Percentiles rank a stretch among this genome's conserved stretches.
These are phyloP conservation scores for Auricularia sp. DNA, from an alignment of 768 basidiomycete species.

Conservation along the genomic window DNA sequence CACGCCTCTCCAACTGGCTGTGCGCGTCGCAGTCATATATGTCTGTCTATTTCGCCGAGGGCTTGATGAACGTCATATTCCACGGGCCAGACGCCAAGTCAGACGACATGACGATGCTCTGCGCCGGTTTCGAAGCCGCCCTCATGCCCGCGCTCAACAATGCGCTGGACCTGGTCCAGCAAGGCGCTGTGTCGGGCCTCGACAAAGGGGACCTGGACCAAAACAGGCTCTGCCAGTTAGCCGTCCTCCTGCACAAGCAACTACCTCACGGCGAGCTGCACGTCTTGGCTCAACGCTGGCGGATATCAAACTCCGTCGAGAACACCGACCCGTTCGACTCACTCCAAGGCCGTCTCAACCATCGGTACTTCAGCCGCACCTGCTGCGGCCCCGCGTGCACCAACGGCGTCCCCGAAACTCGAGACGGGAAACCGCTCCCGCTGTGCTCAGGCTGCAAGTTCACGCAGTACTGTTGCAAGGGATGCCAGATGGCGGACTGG, in stretches of 20 bases:
- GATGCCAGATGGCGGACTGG: conserved; percentile 26
- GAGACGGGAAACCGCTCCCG: not conserved
- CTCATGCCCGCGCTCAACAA: not conserved
- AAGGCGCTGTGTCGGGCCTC: not conserved
- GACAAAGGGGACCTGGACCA: not conserved
- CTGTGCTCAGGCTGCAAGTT: conserved; percentile 18
- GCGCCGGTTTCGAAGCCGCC: not conserved
- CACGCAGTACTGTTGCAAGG: conserved; percentile 25
- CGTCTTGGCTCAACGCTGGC: not conserved
- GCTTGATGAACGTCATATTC: not conserved
- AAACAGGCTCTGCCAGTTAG: not conserved
- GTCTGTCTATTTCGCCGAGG: not conserved
- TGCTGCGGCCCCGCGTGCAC: not conserved
- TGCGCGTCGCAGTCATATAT: not conserved
- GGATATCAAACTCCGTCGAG: not conserved
- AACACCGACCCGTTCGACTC: not conserved
- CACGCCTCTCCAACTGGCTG: not conserved
- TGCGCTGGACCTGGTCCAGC: not conserved
- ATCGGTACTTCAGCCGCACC: not conserved
- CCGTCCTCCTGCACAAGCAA: not conserved
- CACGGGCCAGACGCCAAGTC: not conserved
- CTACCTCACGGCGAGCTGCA: not conserved
- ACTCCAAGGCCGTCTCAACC: not conserved
- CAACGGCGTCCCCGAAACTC: not conserved
- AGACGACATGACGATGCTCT: not conserved